phyloP scores from a whole-genome alignment of 73 alveolate species.

The Breviolum minutum region DNA sequence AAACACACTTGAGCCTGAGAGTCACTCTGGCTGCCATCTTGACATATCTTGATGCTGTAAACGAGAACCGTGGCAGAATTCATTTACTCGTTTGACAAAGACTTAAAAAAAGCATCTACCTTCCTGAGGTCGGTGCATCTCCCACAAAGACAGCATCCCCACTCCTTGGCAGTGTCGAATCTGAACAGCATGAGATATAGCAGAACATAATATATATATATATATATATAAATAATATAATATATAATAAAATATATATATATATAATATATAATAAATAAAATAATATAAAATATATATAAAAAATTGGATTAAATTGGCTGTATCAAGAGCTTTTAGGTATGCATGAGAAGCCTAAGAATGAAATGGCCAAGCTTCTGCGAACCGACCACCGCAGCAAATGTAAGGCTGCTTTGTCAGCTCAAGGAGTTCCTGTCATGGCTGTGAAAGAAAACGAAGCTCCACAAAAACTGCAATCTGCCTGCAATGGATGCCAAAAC shows the following conservation, averaged over 20 bases:
- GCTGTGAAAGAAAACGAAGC: neutral
- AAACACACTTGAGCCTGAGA: too few relatives aligned
- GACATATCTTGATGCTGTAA: too few relatives aligned
- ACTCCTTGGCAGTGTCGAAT: neutral
- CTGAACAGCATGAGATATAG: neutral
- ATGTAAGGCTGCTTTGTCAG: conserved; percentile 1
- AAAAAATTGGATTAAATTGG: too few relatives aligned
- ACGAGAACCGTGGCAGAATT: too few relatives aligned
- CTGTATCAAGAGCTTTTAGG: neutral
- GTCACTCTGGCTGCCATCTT: too few relatives aligned
- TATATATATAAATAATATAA: too few relatives aligned
- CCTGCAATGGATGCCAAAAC: neutral
- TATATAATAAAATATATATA: too few relatives aligned
- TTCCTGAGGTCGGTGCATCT: neutral
- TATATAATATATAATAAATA: too few relatives aligned
- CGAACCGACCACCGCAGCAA: conserved; percentile 73
- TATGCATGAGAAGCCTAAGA: neutral
- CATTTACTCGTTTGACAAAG: too few relatives aligned
- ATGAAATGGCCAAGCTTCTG: neutral
- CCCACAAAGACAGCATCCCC: conserved; percentile 66
- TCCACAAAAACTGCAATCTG: neutral
- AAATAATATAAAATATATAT: too few relatives aligned
- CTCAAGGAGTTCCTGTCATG: neutral
- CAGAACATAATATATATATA: neutral
- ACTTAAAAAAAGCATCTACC: too few relatives aligned